Evolutionary conservation across 768 basidiomycete genomes (phyloP), one percentile per base, ranked within the genome.

Genomic region (Artomyces pyxidatus): DNA sequence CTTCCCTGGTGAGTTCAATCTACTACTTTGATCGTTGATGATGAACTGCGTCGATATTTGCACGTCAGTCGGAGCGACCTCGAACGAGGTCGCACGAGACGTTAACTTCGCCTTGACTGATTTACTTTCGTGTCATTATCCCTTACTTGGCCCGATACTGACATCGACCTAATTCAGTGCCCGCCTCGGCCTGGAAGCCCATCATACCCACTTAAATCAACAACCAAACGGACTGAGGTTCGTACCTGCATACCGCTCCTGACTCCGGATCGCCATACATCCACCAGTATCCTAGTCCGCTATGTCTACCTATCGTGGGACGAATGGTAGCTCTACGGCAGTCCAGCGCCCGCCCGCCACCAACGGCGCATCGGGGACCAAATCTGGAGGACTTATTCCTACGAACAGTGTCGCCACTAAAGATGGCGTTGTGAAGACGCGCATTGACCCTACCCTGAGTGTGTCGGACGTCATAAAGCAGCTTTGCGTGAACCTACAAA

Each of bases 381-480:
- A 73, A 64, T 38, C 69, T 6, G 63, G 71, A 6, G 63, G 71
- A 6, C 71, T 89, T 27, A 77, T 89, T 2, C 89, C 89, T 7
- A 92, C 89, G 9, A 92, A 92, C 65, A 87, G 76, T 49, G 87
- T 92, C 43, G 82, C 85, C 3, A 88, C 85, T 6, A 78, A 74
- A 48, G 83, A 87, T 17, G 87, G 87, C 37, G 81, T 81, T 38
- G 87, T 91, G 19, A 82, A 88, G 53, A 83, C 87, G 10, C 80
- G 89, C 51, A 92, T 92, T 56, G 89, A 92, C 61, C 85, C 86
- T 14, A 82, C 87, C 5, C 72, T 91, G 26, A 80, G 83, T 6
- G 89, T 90, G 45, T 81, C 86, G 45, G 89, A 92, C 62, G 90
- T 92, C 49, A 76, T 92, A 44, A 81, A 78, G 48, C 88, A 90